These are phyloP conservation scores for Colletotrichum coccodes DNA, from an alignment of 2,329 filamentous ascomycete genomes.

Conservation along the genomic window DNA sequence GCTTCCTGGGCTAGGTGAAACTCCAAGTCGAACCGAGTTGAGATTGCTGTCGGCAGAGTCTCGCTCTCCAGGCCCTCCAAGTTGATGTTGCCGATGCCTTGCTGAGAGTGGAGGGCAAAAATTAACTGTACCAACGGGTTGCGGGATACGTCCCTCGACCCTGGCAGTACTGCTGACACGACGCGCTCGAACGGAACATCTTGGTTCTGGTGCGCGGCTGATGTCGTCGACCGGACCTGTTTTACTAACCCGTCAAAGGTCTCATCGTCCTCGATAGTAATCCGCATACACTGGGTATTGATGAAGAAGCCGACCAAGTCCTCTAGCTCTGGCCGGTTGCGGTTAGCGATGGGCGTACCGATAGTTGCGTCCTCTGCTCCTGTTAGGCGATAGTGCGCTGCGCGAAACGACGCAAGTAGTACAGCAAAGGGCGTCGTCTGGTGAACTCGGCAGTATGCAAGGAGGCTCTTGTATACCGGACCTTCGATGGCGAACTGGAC, in stretches of 20 bases:
- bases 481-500: conserved; percentile 18
- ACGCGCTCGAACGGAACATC: conserved; percentile 29
- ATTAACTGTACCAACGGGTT: conserved; percentile 21
- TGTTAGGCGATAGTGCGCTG: conserved; percentile 40
- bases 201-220: conserved; percentile 35
- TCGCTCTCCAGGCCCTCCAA: conserved; percentile 5
- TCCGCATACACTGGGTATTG: conserved; percentile 39
- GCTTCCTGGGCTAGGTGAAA: conserved; percentile 38
- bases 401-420: conserved; percentile 38
- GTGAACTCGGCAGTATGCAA: conserved; percentile 22
- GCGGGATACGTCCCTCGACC: conserved; percentile 4
- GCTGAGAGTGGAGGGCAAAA: conserved; percentile 13
- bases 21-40: conserved; percentile 14
- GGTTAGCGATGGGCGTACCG: conserved; percentile 25
- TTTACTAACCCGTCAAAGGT: conserved; percentile 33
- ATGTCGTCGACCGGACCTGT: conserved; percentile 30
- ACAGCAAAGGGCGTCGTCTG: conserved; percentile 27
- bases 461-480: conserved; percentile 13
- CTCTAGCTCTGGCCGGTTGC: conserved; percentile 17
- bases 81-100: neutral
- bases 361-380: conserved; percentile 37
- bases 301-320: conserved; percentile 38
- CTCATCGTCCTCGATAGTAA: conserved; percentile 27
- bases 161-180: conserved; percentile 3
- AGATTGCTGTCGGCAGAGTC: neutral